These are phyloP conservation scores for Dalbergia cochinchinensis DNA, from an alignment of 306 rosid species.

Conservation along the genomic window DNA sequence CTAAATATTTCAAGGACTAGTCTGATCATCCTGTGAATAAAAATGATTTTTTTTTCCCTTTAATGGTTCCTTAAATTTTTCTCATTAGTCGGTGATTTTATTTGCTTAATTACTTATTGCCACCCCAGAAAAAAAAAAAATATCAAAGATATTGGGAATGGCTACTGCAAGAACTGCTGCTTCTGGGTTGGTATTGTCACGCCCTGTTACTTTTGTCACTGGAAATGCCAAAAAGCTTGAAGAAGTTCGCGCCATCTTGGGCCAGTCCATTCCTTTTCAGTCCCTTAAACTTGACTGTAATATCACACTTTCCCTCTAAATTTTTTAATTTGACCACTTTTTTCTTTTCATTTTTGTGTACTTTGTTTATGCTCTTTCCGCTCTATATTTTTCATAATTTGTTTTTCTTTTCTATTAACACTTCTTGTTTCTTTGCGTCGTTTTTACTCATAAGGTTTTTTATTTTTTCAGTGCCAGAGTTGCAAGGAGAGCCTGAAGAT, in stretches of 20 bases:
- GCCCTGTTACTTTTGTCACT: slow-evolving; percentile 95
- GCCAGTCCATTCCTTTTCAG: slow-evolving; percentile 80
- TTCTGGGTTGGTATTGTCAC: slow-evolving; percentile 68
- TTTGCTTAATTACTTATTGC: slow-evolving; percentile 6
- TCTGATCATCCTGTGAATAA: too few species aligned
- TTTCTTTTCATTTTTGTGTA: neutral
- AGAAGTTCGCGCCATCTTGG: slow-evolving; percentile 96
- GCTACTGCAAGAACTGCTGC: slow-evolving; percentile 55
- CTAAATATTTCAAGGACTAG: too few species aligned
- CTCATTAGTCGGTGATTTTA: slow-evolving; percentile 33
- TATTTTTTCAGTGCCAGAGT: slow-evolving; percentile 78
- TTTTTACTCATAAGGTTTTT: slow-evolving; percentile 16
- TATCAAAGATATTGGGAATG: slow-evolving; percentile 49
- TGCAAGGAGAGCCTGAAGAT: slow-evolving; percentile 97
- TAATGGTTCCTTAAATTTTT: slow-evolving; percentile 9
- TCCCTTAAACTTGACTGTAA: slow-evolving; percentile 92
- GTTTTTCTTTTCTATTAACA: neutral
- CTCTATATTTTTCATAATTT: neutral
- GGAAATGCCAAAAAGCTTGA: slow-evolving; percentile 99
- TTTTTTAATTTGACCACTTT: neutral
- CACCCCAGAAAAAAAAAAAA: slow-evolving; percentile 4
- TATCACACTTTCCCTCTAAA: slow-evolving; percentile 17
- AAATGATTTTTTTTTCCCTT: neutral
- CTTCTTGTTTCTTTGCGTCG: neutral
- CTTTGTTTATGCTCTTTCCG: neutral